Evolutionary conservation across 2,329 filamentous ascomycete genomes (phyloP), one percentile per base, ranked within the genome.

Genomic region (Penicillium sp.): DNA sequence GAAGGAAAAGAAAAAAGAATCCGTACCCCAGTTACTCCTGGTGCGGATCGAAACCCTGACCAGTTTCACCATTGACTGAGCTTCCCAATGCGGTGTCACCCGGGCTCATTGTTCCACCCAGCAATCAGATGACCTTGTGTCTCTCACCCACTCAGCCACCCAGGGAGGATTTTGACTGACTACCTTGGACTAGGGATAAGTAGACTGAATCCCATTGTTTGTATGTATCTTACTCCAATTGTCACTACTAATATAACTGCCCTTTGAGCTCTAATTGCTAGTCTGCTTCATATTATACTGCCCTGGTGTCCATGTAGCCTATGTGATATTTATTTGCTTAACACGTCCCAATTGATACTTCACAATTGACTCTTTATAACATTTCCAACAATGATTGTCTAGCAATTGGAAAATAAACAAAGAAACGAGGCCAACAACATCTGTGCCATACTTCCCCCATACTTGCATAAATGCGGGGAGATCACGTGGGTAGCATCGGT

Each of bases 401-500:
- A 40, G 18, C 5, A 5, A 31, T 40, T 22, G 5, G 16, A 45
- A 51, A 9, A 34, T 2, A 47, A 10, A 31, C 9, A 32, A 50
- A 20, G 11, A 32, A 29, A 42, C 29, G 2, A 39, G n/a, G 32
- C 20, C 18, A 24, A 24, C 35, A 49, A 48, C 5, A 13, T 24
- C 24, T 38, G n/a, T 9, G 42, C 34, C 8, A 40, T 44, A 32
- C 22, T n/a, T 24, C 43, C 29, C 29, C 49, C 26, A 55, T 49
- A 34, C 22, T 34, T 34, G 8, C 48, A 38, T 22, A 35, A 20
- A 61, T 63, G 61, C 59, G 62, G 61, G 62, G 59, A 52, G 51
- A 53, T 65, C 64, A 65, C 62, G 61, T 65, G 64, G 52, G 42
- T 58, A 53, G 26, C 55, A 11, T 59, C 63, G 64, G 64, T 64